phyloP scores from a whole-genome alignment of 345 rosid genomes.

The Erucastrum elatum region DNA sequence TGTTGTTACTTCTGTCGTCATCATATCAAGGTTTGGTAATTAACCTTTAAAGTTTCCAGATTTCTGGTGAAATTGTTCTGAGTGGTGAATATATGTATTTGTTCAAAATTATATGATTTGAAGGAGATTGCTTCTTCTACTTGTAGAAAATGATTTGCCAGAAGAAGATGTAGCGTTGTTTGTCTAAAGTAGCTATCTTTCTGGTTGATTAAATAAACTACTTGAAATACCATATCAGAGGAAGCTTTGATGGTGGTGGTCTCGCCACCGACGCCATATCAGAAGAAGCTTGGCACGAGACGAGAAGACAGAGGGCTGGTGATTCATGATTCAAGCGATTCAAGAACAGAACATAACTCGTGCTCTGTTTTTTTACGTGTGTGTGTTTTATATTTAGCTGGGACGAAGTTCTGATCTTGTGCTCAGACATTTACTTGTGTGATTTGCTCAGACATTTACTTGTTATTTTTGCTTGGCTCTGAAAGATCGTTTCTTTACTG shows the following conservation, averaged over 20 bases:
- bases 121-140: neutral
- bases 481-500: no score
- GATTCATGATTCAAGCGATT: neutral
- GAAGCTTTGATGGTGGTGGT: neutral
- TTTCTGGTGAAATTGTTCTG: no score
- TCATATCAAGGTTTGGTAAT: conserved; percentile 53
- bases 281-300: neutral
- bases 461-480: no score
- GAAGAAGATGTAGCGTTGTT: no score
- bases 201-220: no score
- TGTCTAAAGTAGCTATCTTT: no score
- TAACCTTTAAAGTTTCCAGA: neutral
- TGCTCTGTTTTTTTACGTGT: neutral
- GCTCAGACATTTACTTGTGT: no score
- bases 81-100: no score
- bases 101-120: neutral
- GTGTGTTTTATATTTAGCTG: no score
- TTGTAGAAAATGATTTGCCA: neutral
- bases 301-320: neutral
- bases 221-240: neutral
- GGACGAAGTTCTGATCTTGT: no score
- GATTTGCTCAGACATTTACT: no score
- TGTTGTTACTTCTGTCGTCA: conserved; percentile 60
- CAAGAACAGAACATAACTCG: neutral
- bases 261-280: neutral